Evolutionary conservation across 139 green algal species (phyloP), one percentile per base, ranked within the genome.

Genomic region (Chlamydomonas incerta): DNA sequence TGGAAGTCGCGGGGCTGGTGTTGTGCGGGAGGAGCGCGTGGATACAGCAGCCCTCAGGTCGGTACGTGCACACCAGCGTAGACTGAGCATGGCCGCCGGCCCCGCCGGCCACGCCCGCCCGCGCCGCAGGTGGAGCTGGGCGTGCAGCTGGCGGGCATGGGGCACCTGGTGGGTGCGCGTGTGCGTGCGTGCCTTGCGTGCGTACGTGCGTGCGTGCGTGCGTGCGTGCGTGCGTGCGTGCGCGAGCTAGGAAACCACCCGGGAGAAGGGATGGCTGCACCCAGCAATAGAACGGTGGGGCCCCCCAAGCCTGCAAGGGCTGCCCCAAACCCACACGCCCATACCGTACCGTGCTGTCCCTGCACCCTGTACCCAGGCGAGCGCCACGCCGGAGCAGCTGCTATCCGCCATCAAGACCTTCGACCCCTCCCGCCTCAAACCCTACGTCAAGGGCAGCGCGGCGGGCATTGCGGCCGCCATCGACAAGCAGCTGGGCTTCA

Each of bases 61-160:
- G n/a, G n/a, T n/a, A n/a, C n/a, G n/a, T n/a, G n/a, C n/a, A n/a
- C n/a, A n/a, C n/a, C n/a, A n/a, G n/a, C n/a, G n/a, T n/a, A n/a
- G n/a, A n/a, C n/a, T n/a, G n/a, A n/a, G n/a, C n/a, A n/a, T n/a
- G n/a, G n/a, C n/a, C n/a, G n/a, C n/a, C n/a, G n/a, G n/a, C n/a
- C n/a, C n/a, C n/a, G n/a, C n/a, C n/a, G n/a, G n/a, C n/a, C n/a
- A n/a, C n/a, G n/a, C n/a, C n/a, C n/a, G n/a, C n/a, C n/a, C n/a
- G n/a, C n/a, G n/a, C n/a, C n/a, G 65, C 67, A 72, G 67, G 67
- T 85, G 57, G 89, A 96, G 85, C 88, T 96, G 55, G 95, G 91
- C 11, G 72, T 91, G 47, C 87, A 95, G 76, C 88, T 98, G 55
- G 91, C 92, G 60, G 67, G 35, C 26, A 75, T 91, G 74, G 73